These are phyloP conservation scores for Lachnum nothofagi DNA, from an alignment of 2,329 filamentous ascomycete species.

Conservation along the genomic window DNA sequence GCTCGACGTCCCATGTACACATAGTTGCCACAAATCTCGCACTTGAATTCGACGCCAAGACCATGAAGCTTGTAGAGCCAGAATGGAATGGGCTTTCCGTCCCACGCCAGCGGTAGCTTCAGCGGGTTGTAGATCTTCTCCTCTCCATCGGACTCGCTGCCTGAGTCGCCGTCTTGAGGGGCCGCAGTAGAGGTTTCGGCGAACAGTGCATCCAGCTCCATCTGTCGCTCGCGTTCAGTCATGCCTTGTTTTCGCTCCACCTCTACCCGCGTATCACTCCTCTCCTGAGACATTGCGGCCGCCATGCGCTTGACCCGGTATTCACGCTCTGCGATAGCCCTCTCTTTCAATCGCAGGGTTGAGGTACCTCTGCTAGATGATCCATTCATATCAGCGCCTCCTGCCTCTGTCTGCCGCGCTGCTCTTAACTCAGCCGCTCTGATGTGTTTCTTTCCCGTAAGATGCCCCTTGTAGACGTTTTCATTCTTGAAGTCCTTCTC, in stretches of 20 bases:
- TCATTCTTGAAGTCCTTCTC: slow-evolving; percentile 94
- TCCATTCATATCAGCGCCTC: slow-evolving; percentile 23
- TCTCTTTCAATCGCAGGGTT: slow-evolving; percentile 66
- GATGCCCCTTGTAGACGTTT: slow-evolving; percentile 85
- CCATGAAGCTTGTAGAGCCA: slow-evolving; percentile 98
- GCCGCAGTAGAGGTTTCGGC: slow-evolving; percentile 46
- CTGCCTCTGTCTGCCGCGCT: slow-evolving; percentile 40
- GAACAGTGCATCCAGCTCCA: slow-evolving; percentile 86
- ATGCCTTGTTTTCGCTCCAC: slow-evolving; percentile 95
- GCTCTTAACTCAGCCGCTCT: slow-evolving; percentile 68
- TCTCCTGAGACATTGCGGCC: slow-evolving; percentile 77
- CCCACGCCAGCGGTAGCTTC: slow-evolving; percentile 93
- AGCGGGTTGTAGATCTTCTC: slow-evolving; percentile 95
- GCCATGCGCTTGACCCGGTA: slow-evolving; percentile 75
- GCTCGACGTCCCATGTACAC: slow-evolving; percentile 97
- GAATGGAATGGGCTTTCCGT: slow-evolving; percentile 97
- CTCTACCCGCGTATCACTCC: slow-evolving; percentile 84
- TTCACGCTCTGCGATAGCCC: slow-evolving; percentile 84
- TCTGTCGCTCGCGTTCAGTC: slow-evolving; percentile 91
- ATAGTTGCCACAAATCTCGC: slow-evolving; percentile 96
- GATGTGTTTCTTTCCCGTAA: slow-evolving; percentile 88
- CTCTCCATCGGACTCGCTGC: slow-evolving; percentile 67
- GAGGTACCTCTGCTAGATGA: slow-evolving; percentile 30
- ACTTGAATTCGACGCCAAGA: slow-evolving; percentile 87
- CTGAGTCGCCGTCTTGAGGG: slow-evolving; percentile 44